A percentile compares a stretch with the other conserved stretches of the same genome.
Conservation (phyloP, 1,284 basidiomycete genomes). For the Chalciporus sp. region DNA sequence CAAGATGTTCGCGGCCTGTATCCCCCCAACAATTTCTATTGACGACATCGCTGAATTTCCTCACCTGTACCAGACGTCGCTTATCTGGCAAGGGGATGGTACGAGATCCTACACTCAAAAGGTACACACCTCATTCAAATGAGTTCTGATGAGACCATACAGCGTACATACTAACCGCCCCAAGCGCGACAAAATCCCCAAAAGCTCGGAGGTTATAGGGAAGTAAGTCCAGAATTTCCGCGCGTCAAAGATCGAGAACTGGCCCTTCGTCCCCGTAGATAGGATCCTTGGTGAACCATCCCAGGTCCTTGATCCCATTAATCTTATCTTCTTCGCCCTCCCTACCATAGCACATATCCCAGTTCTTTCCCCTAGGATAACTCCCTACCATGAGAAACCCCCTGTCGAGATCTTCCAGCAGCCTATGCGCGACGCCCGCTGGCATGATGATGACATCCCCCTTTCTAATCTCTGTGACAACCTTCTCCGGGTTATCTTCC, state of each 20-base stretch:
- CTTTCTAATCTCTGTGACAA: conserved; percentile 34
- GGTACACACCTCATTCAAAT: no score
- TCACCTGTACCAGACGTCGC: no score
- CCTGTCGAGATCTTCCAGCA: background rate
- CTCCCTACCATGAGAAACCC: conserved; percentile 40
- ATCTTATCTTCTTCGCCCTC: background rate
- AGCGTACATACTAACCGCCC: no score
- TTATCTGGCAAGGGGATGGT: no score
- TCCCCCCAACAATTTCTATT: no score
- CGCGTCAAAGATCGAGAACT: conserved; percentile 9
- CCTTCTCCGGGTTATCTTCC: conserved; percentile 35
- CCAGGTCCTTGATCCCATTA: conserved; percentile 29
- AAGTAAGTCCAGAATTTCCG: background rate
- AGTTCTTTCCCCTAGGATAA: background rate
- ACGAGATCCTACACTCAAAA: no score
- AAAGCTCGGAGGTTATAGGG: background rate
- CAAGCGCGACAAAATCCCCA: no score
- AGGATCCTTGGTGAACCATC: conserved; percentile 43
- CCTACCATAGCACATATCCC: background rate
- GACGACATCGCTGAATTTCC: no score
- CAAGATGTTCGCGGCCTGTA: no score
- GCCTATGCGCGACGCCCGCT: conserved; percentile 21
- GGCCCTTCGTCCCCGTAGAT: conserved; percentile 43
- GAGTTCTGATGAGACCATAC: no score
- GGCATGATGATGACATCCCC: conserved; percentile 46